Conservation (phyloP, 768 basidiomycete genomes). For the Collybiopsis luxurians region DNA sequence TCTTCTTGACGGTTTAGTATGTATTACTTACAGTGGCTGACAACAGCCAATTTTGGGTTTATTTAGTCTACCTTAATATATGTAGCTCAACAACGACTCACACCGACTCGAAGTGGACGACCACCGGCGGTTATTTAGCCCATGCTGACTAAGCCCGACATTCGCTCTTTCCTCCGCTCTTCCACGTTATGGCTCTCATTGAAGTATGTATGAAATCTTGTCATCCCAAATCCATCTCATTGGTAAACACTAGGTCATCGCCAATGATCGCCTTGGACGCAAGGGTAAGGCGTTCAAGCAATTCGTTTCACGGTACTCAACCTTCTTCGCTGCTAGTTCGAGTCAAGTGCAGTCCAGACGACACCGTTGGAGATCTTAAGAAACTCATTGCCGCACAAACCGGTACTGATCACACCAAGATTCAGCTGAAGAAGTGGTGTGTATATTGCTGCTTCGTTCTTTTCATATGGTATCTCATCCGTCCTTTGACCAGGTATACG, state of each 20-base stretch:
- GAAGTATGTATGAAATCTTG: slow-evolving; percentile 40
- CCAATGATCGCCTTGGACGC: slow-evolving; percentile 92
- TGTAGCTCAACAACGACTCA: too few relatives aligned
- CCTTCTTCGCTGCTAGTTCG: slow-evolving; percentile 57
- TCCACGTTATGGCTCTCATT: slow-evolving; percentile 61
- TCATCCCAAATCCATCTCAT: background rate
- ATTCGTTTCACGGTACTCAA: background rate
- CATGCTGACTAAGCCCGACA: too few relatives aligned
- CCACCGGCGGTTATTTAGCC: too few relatives aligned
- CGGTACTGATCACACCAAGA: slow-evolving; percentile 83
- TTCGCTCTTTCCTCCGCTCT: too few relatives aligned
- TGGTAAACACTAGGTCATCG: slow-evolving; percentile 66
- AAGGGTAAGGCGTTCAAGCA: slow-evolving; percentile 60
- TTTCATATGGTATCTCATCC: background rate
- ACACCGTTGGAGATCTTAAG: slow-evolving; percentile 97
- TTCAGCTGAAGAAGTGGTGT: slow-evolving; percentile 95
- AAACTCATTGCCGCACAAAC: slow-evolving; percentile 96
- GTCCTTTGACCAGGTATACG: slow-evolving; percentile 64
- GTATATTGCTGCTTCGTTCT: slow-evolving; percentile 21
- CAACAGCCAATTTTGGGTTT: too few relatives aligned
- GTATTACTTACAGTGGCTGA: too few relatives aligned
- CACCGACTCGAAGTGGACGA: too few relatives aligned
- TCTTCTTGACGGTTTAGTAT: too few relatives aligned
- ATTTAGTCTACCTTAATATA: too few relatives aligned
- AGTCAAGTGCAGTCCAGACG: slow-evolving; percentile 92